These are phyloP conservation scores for Deuterostichococcus epilithicus DNA, from an alignment of 139 green algal genomes.

Conservation along the genomic window DNA sequence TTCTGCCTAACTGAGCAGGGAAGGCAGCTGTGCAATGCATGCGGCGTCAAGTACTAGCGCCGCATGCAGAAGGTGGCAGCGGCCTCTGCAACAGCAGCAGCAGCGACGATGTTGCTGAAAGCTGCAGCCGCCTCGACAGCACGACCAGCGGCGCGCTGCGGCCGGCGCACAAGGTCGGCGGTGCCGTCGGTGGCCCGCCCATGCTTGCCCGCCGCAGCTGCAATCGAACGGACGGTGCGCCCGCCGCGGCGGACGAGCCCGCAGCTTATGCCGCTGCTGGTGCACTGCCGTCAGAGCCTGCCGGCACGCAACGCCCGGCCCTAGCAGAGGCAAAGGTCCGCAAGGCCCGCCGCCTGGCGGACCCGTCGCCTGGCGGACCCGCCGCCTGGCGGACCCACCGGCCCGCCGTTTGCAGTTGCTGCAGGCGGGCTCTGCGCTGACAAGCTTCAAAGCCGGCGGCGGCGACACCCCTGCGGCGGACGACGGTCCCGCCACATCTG, in stretches of 20 bases:
- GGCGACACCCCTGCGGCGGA: too few relatives aligned
- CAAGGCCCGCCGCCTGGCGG: not conserved
- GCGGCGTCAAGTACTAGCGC: constrained; percentile 32
- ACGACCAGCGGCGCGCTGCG: not conserved
- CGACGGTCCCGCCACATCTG: not conserved
- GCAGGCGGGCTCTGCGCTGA: not conserved
- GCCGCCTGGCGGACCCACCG: too few relatives aligned
- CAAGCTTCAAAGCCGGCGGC: not conserved
- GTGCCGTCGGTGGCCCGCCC: too few relatives aligned
- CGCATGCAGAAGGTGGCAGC: not conserved
- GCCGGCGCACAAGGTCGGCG: not conserved
- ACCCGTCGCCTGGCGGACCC: too few relatives aligned
- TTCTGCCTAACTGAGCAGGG: too few relatives aligned
- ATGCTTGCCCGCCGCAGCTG: not conserved
- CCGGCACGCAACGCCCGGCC: too few relatives aligned
- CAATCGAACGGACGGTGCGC: not conserved
- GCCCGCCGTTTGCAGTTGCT: not conserved
- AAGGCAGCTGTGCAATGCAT: constrained; percentile 67
- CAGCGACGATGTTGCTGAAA: not conserved
- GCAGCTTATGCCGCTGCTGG: too few relatives aligned
- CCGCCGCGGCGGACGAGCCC: too few relatives aligned
- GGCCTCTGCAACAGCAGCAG: too few relatives aligned
- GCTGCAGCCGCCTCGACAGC: not conserved
- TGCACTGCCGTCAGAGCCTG: too few relatives aligned
- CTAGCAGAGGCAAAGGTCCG: not conserved